Conservation (phyloP, 768 basidiomycete species). For the Lentinula boryana region DNA sequence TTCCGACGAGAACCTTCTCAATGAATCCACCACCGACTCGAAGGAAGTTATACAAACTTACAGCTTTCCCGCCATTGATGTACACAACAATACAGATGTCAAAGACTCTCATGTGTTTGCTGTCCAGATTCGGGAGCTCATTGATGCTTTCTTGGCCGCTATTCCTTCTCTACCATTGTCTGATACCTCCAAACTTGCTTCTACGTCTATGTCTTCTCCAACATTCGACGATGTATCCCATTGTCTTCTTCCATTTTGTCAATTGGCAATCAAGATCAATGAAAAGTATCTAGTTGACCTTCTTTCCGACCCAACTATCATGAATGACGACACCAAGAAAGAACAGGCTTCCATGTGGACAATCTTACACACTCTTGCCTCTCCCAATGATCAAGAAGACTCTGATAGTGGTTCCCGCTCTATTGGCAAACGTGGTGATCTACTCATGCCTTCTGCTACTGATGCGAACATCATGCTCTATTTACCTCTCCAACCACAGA, state of each 20-base stretch:
- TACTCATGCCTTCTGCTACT: constrained; percentile 14
- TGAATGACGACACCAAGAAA: constrained; percentile 42
- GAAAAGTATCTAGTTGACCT: constrained; percentile 41
- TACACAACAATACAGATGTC: neutral
- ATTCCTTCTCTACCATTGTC: neutral
- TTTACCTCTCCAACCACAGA: neutral
- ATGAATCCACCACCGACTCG: neutral
- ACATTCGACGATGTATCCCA: constrained; percentile 13
- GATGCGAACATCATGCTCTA: constrained; percentile 27
- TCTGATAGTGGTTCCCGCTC: neutral
- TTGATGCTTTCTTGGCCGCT: no score
- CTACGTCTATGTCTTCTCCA: constrained; percentile 6
- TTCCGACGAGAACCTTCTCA: neutral
- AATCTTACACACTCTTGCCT: constrained; percentile 23
- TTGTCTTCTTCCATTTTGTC: constrained; percentile 24
- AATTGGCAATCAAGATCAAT: constrained; percentile 25
- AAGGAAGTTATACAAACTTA: neutral
- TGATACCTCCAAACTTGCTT: neutral
- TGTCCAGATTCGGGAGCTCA: constrained; percentile 33
- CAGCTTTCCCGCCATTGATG: neutral
- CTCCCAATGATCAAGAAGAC: neutral
- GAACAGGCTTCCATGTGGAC: constrained; percentile 45
- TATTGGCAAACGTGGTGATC: constrained; percentile 1
- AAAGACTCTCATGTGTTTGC: constrained; percentile 28
- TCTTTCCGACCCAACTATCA: constrained; percentile 43